phyloP scores from a whole-genome alignment of 371 early-diverging fungal genomes.

The Mortierella sp. region DNA sequence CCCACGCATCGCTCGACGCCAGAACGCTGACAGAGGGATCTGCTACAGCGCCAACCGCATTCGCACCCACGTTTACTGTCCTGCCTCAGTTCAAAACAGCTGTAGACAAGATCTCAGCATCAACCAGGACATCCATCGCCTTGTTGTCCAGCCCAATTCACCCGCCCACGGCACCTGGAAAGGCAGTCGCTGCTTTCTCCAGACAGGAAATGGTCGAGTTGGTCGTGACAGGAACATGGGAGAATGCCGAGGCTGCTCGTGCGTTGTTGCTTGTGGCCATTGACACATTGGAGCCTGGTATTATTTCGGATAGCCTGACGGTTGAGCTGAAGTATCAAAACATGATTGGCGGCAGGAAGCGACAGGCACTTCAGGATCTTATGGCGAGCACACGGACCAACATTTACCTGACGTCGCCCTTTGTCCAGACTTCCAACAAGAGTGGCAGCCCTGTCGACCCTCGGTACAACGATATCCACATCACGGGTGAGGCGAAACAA shows the following conservation, averaged over 20 bases:
- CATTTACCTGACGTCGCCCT: conserved; percentile 81
- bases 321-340: conserved; percentile 66
- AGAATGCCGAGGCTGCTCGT: conserved; percentile 50
- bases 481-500: conserved; percentile 53
- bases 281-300: conserved; percentile 56
- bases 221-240: conserved; percentile 46
- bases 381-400: conserved; percentile 84
- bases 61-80: conserved; percentile 23
- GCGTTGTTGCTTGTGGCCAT: conserved; percentile 42
- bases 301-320: conserved; percentile 55
- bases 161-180: not conserved
- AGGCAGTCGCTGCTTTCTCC: conserved; percentile 15
- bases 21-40: not conserved
- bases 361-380: conserved; percentile 73
- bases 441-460: conserved; percentile 42
- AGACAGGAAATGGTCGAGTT: conserved; percentile 45
- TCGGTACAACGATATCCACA: conserved; percentile 57
- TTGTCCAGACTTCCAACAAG: conserved; percentile 59
- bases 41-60: not conserved
- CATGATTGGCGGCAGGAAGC: conserved; percentile 82
- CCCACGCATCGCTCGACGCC: conserved; percentile 6
- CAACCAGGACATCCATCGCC: conserved; percentile 38
- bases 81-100: conserved; percentile 37
- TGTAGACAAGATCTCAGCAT: conserved; percentile 37
- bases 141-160: conserved; percentile 28